These are phyloP conservation scores for Fusarium mundagurra DNA, from an alignment of 2,329 filamentous ascomycete genomes.

Conservation along the genomic window DNA sequence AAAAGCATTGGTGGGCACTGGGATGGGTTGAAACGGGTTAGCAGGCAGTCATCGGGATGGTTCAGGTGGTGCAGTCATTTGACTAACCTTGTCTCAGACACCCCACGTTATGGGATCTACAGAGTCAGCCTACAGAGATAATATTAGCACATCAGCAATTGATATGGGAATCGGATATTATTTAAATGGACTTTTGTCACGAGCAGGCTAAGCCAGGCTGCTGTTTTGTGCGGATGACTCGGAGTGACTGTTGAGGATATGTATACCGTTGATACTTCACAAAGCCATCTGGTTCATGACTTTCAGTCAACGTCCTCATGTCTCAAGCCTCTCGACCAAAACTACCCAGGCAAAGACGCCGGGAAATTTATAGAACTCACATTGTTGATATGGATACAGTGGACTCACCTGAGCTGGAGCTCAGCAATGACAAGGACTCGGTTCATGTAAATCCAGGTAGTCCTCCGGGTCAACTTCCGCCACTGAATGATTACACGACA, in stretches of 20 bases:
- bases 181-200: constrained; percentile 20
- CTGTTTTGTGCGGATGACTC: constrained; percentile 14
- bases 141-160: constrained; percentile 8
- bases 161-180: constrained; percentile 1
- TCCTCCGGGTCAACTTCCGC: constrained; percentile 35
- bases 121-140: constrained; percentile 20
- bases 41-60: constrained; percentile 16
- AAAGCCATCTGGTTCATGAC: neutral
- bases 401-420: constrained; percentile 10
- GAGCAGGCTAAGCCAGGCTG: constrained; percentile 26
- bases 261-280: neutral
- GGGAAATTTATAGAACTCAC: constrained; percentile 16
- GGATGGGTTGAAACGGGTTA: neutral
- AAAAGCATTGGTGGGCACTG: neutral
- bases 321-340: constrained; percentile 26
- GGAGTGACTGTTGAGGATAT: constrained; percentile 16
- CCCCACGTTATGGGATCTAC: constrained; percentile 13
- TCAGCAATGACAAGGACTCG: constrained; percentile 40
- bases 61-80: constrained; percentile 37
- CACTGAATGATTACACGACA: constrained; percentile 29
- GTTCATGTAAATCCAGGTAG: constrained; percentile 43
- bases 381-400: constrained; percentile 31
- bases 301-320: constrained; percentile 10
- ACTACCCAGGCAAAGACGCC: constrained; percentile 15
- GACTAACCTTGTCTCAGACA: constrained; percentile 31